Evolutionary conservation across 2,329 filamentous ascomycete genomes (phyloP), one percentile per base, ranked within the genome.

Genomic region (Aspergillus glaucus): DNA sequence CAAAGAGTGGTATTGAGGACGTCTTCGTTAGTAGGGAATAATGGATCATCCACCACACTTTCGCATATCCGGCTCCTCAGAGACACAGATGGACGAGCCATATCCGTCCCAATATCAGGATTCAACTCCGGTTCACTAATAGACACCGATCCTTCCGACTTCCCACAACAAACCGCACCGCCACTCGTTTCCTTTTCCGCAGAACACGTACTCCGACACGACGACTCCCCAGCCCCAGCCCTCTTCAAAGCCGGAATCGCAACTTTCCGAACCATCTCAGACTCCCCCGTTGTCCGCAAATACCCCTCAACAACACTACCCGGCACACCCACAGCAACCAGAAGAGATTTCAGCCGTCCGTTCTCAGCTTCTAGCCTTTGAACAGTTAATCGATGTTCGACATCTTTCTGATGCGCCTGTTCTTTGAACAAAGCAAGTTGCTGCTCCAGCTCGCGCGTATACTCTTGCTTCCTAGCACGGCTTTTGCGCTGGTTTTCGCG

Each of bases 401-500:
- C 60, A 47, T 70, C 66, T 28, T 58, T 60, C 24, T 56, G 60
- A 9, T 62, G 59, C 1, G 58, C 55, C 41, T 64, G 53, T 44
- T 62, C 55, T 45, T 69, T 59, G 21, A 51, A 58, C 1, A 30
- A 44, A 0, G 57, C 57, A 17, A 70, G 49, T 34, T 61, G 63
- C 47, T 67, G 59, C 45, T 69, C 65, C 12, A 70, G 49, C 26
- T 69, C 65, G n/a, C 60, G 63, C 37, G 63, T 58, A 48, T 69
- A 59, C 47, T 68, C 64, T 48, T 68, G 67, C 44, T 60, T 63
- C 39, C 59, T 56, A 3, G 67, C 66, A 34, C 67, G 60, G 44
- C 67, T 68, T 41, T 61, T 68, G 30, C 67, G 67, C 46, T 70
- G 67, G 30, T 69, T 70, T 26, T 69, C 67, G 15, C 67, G 55